Evolutionary conservation across 306 rosid species (phyloP), one percentile per base, ranked within the genome.

Genomic region (Cucumis cinereus): DNA sequence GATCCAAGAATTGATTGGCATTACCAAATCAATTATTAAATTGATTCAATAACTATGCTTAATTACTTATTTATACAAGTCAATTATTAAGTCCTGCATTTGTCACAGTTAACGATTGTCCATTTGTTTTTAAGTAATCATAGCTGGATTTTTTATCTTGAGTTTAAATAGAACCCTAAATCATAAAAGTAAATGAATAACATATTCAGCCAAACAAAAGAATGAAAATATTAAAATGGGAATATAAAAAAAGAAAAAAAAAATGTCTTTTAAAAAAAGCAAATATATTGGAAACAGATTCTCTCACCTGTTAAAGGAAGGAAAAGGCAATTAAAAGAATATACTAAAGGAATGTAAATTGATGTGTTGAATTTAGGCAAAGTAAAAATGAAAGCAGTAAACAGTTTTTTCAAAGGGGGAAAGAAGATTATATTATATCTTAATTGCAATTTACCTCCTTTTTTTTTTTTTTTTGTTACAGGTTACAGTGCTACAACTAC

Each of bases 401-500:
- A 43, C 14, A 45, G 50, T 64, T 3, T 36, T 43, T 10, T 12
- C 13, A 13, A 22, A 30, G 16, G 35, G 26, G 50, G 20, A 8
- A 17, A 17, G 0, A 19, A 49, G 14, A 71, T 24, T 4, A 8
- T 16, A 23, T 49, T 71, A 5, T 17, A 71, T 71, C 76, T 47
- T 71, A 28, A 71, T 71, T 71, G 76, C 36, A 71, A 26, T 49
- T 71, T 71, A 26, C 76, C 24, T 47, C 26, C 76, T 30, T 26
- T 26, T 26, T 26, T 26, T 33, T 16, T 26, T 47, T 16, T 23
- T 43, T 22, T 49, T 71, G 76, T 71, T 71, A 71, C 59, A 71
- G 26, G 55, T 71, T 71, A 71, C 60, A 50, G 59, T 49, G 76
- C 76, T 71, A 71, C 75, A 47, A 52, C 45, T 71, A 71, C 76